These are phyloP conservation scores for Trametes villosa DNA, from an alignment of 768 basidiomycete species.

Conservation along the genomic window DNA sequence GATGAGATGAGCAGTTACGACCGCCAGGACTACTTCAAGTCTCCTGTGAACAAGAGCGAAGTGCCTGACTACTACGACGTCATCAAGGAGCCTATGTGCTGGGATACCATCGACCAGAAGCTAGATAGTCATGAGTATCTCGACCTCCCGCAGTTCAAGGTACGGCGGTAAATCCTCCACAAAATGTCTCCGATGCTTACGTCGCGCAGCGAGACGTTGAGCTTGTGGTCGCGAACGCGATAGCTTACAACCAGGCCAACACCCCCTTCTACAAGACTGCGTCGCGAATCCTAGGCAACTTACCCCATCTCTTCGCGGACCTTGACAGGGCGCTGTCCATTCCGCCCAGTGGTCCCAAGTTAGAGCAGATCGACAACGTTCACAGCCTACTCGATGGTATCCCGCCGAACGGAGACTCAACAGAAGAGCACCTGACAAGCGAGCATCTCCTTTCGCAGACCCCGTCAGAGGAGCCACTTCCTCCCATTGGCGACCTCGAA, in stretches of 20 bases:
- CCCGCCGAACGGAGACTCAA: not conserved
- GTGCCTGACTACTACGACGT: slow-evolving; percentile 94
- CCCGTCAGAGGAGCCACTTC: slow-evolving; percentile 2
- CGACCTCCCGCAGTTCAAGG: slow-evolving; percentile 76
- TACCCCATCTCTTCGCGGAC: slow-evolving; percentile 45
- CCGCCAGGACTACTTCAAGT: slow-evolving; percentile 73
- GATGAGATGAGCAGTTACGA: slow-evolving; percentile 57
- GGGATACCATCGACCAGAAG: slow-evolving; percentile 79
- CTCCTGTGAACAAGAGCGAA: slow-evolving; percentile 76
- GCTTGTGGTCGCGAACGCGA: slow-evolving; percentile 85
- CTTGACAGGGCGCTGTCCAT: slow-evolving; percentile 37
- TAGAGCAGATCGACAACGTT: not conserved
- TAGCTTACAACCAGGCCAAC: slow-evolving; percentile 82
- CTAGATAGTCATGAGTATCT: slow-evolving; percentile 84
- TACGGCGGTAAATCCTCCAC: too few species aligned
- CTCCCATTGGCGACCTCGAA: slow-evolving; percentile 71
- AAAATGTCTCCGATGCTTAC: too few species aligned
- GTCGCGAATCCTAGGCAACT: slow-evolving; percentile 53
- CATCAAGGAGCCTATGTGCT: slow-evolving; percentile 87
- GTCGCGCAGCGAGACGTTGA: slow-evolving; percentile 84
- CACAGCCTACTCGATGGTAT: not conserved
- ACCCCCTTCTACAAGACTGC: slow-evolving; percentile 75
- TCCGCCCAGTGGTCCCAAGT: slow-evolving; percentile 7
- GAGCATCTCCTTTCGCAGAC: not conserved
- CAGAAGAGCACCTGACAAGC: not conserved